A percentile compares a stretch with the other conserved stretches of the same genome.
Conservation (phyloP, 2,329 filamentous ascomycete genomes). For the Claviceps quebecensis region DNA sequence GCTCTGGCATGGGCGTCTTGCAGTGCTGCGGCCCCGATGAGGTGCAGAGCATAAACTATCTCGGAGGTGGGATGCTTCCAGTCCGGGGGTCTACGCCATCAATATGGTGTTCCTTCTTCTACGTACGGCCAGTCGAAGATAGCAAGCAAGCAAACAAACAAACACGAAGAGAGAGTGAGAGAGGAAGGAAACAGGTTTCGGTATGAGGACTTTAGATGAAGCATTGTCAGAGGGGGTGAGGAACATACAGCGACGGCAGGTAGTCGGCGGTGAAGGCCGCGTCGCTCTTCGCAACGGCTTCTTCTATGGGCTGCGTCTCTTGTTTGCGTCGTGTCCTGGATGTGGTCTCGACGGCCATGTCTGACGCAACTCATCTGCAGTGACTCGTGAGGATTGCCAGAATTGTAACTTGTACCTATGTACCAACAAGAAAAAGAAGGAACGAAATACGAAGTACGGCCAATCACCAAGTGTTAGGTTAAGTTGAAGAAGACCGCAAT, state of each 20-base stretch:
- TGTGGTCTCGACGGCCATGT: neutral
- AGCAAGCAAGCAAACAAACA: no score
- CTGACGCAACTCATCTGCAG: neutral
- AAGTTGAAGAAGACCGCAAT: neutral
- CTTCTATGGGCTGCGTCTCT: neutral
- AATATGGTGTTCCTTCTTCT: neutral
- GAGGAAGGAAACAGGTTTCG: neutral
- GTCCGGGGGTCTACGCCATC: slow-evolving; percentile 2
- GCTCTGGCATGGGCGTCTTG: slow-evolving; percentile 29
- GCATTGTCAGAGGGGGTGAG: no score
- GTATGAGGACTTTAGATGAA: neutral
- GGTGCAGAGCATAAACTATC: slow-evolving; percentile 26
- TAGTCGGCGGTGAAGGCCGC: slow-evolving; percentile 1
- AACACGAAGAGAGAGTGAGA: neutral
- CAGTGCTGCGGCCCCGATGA: slow-evolving; percentile 28
- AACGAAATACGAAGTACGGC: neutral
- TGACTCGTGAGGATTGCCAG: neutral
- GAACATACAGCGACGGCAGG: slow-evolving; percentile 20
- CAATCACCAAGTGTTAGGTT: neutral
- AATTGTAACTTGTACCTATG: no score
- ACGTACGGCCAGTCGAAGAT: no score
- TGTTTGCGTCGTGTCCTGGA: neutral
- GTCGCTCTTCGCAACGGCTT: slow-evolving; percentile 1
- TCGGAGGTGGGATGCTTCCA: slow-evolving; percentile 39
- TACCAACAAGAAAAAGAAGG: neutral